These are phyloP conservation scores for Neurospora sublineolata DNA, from an alignment of 495 filamentous ascomycete genomes.

Conservation along the genomic window DNA sequence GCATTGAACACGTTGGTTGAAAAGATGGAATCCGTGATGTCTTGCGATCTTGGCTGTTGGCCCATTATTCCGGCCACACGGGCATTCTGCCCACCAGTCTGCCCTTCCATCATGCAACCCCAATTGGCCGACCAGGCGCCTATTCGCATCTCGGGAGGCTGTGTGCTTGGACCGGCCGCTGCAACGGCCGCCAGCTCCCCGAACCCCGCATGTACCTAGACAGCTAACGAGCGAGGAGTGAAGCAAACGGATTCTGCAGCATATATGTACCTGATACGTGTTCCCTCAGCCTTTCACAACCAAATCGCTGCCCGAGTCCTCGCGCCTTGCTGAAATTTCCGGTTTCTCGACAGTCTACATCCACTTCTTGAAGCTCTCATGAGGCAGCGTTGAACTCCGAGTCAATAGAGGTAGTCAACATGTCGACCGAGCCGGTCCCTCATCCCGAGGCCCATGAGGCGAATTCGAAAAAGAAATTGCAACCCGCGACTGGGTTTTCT, in stretches of 20 bases:
- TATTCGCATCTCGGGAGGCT: background rate
- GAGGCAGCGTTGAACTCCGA: background rate
- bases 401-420: background rate
- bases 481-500: background rate
- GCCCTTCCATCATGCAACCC: background rate
- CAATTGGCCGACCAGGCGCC: background rate
- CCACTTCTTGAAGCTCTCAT: background rate
- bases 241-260: background rate
- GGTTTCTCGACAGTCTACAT: background rate
- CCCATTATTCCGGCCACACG: background rate
- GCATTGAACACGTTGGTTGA: too few relatives aligned
- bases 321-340: too few relatives aligned
- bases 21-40: too few relatives aligned
- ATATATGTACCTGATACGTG: background rate
- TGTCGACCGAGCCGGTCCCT: background rate
- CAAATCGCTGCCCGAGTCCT: background rate
- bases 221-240: background rate
- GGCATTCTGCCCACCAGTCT: background rate
- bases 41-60: background rate
- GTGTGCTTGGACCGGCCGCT: background rate
- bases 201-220: background rate
- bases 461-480: background rate
- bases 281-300: background rate
- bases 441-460: background rate
- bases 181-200: background rate